phyloP scores from a whole-genome alignment of 805 yeast genomes.

The Nakazawaea ambrosiae region DNA sequence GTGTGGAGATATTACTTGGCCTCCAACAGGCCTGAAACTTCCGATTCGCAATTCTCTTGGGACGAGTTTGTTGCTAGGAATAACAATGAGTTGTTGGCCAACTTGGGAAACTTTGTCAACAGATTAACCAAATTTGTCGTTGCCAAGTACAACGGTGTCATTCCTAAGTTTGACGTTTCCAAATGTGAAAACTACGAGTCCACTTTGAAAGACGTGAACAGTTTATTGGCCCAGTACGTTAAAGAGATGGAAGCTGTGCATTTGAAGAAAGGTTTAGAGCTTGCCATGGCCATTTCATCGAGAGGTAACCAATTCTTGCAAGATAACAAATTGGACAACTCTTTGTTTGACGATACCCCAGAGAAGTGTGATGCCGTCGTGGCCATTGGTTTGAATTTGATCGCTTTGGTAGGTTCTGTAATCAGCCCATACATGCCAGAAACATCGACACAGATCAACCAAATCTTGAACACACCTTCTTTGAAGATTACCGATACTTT shows the following conservation, averaged over 20 bases:
- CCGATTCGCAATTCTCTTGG: slow-evolving; percentile 98
- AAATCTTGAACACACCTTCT: slow-evolving; percentile 78
- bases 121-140: slow-evolving; percentile 84
- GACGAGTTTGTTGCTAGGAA: slow-evolving; percentile 89
- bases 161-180: slow-evolving; percentile 56
- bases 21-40: slow-evolving; percentile 87
- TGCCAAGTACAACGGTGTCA: slow-evolving; percentile 87
- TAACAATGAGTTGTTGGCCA: slow-evolving; percentile 89
- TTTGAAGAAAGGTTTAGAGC: slow-evolving; percentile 83
- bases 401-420: slow-evolving; percentile 78
- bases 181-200: slow-evolving; percentile 40
- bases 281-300: slow-evolving; percentile 85
- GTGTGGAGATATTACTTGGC: slow-evolving; percentile 98
- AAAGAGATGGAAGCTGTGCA: slow-evolving; percentile 71
- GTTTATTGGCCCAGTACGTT: slow-evolving; percentile 53
- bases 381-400: slow-evolving; percentile 82
- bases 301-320: slow-evolving; percentile 95
- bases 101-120: slow-evolving; percentile 94
- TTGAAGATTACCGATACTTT: slow-evolving; percentile 73
- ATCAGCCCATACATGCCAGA: slow-evolving; percentile 90
- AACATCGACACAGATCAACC: slow-evolving; percentile 59
- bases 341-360: slow-evolving; percentile 67
- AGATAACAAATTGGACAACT: slow-evolving; percentile 91
- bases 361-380: slow-evolving; percentile 86
- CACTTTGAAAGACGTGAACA: slow-evolving; percentile 51